These are phyloP conservation scores for Solanum dulcamara DNA, from an alignment of 257 asterid genomes.

Conservation along the genomic window DNA sequence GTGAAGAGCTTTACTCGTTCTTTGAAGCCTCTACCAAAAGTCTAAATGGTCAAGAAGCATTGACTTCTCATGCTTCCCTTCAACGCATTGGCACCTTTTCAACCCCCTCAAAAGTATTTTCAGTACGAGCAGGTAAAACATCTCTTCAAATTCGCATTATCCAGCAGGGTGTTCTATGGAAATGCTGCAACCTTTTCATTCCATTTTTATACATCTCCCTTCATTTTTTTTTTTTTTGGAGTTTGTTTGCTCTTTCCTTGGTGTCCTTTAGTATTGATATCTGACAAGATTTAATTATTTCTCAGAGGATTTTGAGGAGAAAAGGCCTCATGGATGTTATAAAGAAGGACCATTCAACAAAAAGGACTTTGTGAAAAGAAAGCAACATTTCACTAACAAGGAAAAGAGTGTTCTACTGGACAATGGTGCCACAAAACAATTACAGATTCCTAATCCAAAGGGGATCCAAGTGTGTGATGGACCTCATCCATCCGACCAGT, in stretches of 20 bases:
- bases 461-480: conserved; percentile 26
- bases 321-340: conserved; percentile 22
- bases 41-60: conserved; percentile 31
- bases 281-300: background rate
- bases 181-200: background rate
- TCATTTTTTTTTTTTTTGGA: background rate
- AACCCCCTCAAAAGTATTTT: conserved; percentile 16
- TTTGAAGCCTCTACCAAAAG: conserved; percentile 42
- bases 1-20: conserved; percentile 58
- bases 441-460: conserved; percentile 33
- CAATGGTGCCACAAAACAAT: conserved; percentile 14
- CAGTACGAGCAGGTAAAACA: conserved; percentile 25
- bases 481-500: conserved; percentile 40
- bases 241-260: background rate
- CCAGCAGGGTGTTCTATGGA: conserved; percentile 32
- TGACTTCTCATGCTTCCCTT: conserved; percentile 31
- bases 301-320: conserved; percentile 39
- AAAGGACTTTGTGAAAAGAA: conserved; percentile 26
- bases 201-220: background rate
- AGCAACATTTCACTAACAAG: conserved; percentile 23
- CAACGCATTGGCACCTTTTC: conserved; percentile 19
- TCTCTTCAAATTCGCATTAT: conserved; percentile 16
- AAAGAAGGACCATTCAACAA: conserved; percentile 28
- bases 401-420: conserved; percentile 13
- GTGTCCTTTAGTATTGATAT: conserved; percentile 1